Conservation (phyloP, 495 filamentous ascomycete species). For the Sphaerosporella brunnea region DNA sequence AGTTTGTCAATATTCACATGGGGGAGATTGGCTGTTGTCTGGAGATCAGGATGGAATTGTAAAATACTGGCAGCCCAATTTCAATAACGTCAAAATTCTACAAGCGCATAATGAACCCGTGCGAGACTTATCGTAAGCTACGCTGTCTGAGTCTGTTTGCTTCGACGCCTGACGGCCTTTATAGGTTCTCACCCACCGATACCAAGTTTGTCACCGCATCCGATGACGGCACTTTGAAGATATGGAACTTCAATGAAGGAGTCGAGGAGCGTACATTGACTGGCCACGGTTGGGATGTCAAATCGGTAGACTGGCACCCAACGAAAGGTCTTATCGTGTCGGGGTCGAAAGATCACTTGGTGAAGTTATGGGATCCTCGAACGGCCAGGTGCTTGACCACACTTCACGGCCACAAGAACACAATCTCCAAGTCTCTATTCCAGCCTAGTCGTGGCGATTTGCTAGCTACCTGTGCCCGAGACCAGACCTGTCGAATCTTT, state of each 20-base stretch:
- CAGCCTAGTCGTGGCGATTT: slow-evolving; percentile 65
- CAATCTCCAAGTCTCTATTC: slow-evolving; percentile 74
- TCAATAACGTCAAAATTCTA: slow-evolving; percentile 93
- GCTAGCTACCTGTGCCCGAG: slow-evolving; percentile 77
- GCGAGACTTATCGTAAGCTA: slow-evolving; percentile 51
- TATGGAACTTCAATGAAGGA: slow-evolving; percentile 88
- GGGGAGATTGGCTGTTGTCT: slow-evolving; percentile 88
- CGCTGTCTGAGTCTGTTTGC: too few species aligned
- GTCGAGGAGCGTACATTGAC: slow-evolving; percentile 60
- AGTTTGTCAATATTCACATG: slow-evolving; percentile 74
- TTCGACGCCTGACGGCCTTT: not conserved
- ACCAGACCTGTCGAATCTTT: slow-evolving; percentile 80
- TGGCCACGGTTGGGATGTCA: slow-evolving; percentile 92
- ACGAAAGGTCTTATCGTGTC: slow-evolving; percentile 87
- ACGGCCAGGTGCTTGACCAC: slow-evolving; percentile 80
- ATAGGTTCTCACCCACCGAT: slow-evolving; percentile 66
- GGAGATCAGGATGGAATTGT: slow-evolving; percentile 87
- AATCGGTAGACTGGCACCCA: slow-evolving; percentile 93
- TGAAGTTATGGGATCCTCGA: slow-evolving; percentile 94
- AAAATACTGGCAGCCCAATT: slow-evolving; percentile 98
- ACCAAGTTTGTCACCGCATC: slow-evolving; percentile 90
- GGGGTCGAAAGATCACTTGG: slow-evolving; percentile 89
- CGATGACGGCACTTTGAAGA: slow-evolving; percentile 80
- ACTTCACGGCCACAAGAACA: slow-evolving; percentile 93
- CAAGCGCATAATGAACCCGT: slow-evolving; percentile 81